Base-by-base conservation (phyloP, 495 filamentous ascomycete genomes). In the Aspergillus kassunensis region DNA sequence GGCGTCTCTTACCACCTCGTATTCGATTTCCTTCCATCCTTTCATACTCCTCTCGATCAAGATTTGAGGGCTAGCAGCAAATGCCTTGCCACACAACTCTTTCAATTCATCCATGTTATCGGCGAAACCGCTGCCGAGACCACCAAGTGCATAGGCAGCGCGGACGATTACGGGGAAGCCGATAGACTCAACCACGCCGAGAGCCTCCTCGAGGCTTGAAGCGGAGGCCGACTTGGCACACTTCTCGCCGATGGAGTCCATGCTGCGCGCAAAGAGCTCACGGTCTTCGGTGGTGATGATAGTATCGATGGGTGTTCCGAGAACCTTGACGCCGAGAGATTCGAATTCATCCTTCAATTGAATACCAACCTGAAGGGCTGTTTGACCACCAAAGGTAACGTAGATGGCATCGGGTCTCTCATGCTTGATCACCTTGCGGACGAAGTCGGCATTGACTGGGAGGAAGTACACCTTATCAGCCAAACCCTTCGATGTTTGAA, bases 21-120 rank as follows among this genome's bases (percentile, higher is more conserved):
- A 98, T 64, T 98, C 93, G 48, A 97, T 91, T 67, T 98, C 93
- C 71, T 98, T 98, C 93, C 93, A 98, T 40, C 93, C 93, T 71
- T 98, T 98, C 93, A 98, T 98, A 72, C 90, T 95, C 66, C 87
- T 82, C 73, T 98, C 93, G 54, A 98, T 91, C 27, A 98, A 76
- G 5, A 98, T 89, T 71, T 98, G 93, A 2, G 93, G 93, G 61
- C 91, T 96, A 48, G 88, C 93, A 11, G 93, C 90, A 58, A 98
- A 87, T 18, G 93, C 92, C 66, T 92, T 95, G 62, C 87, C 85
- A 75, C 93, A 98, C n/a, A 97, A 83, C 3, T 93, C 89, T 46
- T 88, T 72, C 39, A 98, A 74, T 66, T 97, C 81, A n/a, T 79
- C 70, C 69, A 95, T 87, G 68, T 96, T 83, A 41, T 97, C 85